Evolutionary conservation across 257 asterid species (phyloP).

Genomic region (Scutellaria galericulata): DNA sequence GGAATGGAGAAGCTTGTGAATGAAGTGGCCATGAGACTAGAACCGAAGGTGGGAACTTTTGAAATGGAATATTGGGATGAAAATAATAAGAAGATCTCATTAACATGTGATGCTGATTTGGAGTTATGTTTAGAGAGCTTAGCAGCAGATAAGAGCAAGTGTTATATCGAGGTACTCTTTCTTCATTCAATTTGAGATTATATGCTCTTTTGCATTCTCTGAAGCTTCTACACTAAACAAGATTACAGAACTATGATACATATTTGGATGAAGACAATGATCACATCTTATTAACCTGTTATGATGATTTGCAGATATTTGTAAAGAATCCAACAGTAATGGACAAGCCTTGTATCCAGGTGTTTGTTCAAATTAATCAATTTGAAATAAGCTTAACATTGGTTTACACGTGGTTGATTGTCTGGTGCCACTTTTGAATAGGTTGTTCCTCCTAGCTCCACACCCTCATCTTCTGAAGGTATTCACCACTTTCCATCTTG

Average conservation of each 20-base stretch:
- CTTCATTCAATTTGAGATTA: no score
- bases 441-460: background rate
- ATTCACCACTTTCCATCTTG: background rate
- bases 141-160: background rate
- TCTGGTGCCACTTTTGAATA: no score
- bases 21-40: background rate
- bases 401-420: background rate
- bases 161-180: no score
- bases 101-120: conserved; percentile 1
- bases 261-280: no score
- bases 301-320: no score
- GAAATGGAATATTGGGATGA: conserved; percentile 1
- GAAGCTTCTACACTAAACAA: no score
- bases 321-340: no score
- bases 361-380: background rate
- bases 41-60: background rate
- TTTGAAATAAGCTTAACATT: background rate
- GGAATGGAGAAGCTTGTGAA: background rate
- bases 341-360: background rate
- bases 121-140: background rate
- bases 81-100: background rate
- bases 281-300: no score
- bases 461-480: no score
- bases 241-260: no score
- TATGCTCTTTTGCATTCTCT: no score